Evolutionary conservation across 257 asterid genomes (phyloP).

Genomic region (Gynochthodes officinalis): DNA sequence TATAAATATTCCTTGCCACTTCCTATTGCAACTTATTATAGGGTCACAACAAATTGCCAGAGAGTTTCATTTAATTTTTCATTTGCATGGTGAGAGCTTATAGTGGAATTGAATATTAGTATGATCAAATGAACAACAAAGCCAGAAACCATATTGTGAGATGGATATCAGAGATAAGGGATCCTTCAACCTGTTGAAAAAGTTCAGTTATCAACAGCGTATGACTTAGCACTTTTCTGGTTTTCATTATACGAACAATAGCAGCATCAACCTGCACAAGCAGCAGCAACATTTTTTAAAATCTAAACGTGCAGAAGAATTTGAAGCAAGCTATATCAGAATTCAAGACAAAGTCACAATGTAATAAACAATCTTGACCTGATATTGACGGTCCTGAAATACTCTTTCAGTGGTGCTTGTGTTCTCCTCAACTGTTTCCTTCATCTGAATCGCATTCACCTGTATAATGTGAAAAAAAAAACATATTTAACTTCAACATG

Average conservation of each 20-base stretch:
- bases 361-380: conserved; percentile 38
- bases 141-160: not conserved
- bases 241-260: conserved; percentile 96
- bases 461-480: conserved; percentile 24
- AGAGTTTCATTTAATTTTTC: not conserved
- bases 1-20: not conserved
- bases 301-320: not conserved
- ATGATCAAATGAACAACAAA: not conserved
- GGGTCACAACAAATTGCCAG: not conserved
- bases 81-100: not conserved
- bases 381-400: conserved; percentile 95
- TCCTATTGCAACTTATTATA: not conserved
- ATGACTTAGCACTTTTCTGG: conserved; percentile 89
- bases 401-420: conserved; percentile 93
- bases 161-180: not conserved
- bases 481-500: not conserved
- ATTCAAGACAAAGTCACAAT: not conserved
- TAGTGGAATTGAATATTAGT: not conserved
- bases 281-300: conserved; percentile 3
- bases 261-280: conserved; percentile 89
- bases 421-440: conserved; percentile 96
- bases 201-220: conserved; percentile 95
- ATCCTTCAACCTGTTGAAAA: conserved; percentile 78
- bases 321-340: not conserved
- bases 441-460: conserved; percentile 97